These are phyloP conservation scores for Fraxinus cuspidata DNA, from an alignment of 257 asterid genomes.

Conservation along the genomic window DNA sequence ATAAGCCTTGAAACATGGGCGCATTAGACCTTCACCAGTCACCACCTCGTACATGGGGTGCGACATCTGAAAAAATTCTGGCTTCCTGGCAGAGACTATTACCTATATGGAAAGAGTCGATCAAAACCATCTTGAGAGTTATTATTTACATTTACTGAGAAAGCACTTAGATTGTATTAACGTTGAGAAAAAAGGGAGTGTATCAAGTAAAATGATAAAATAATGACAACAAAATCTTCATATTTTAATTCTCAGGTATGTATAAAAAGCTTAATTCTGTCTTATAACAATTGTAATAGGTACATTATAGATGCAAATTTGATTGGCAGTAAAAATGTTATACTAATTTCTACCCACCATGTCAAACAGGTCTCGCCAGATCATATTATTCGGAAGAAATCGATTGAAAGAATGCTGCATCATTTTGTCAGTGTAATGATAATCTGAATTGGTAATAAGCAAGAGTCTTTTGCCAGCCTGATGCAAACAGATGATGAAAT, in stretches of 20 bases:
- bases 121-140: slow-evolving; percentile 17
- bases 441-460: slow-evolving; percentile 91
- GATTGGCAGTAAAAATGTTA: slow-evolving; percentile 14
- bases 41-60: slow-evolving; percentile 94
- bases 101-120: slow-evolving; percentile 49
- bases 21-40: slow-evolving; percentile 88
- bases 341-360: slow-evolving; percentile 52
- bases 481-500: slow-evolving; percentile 26
- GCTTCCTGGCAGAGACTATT: slow-evolving; percentile 88
- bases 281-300: slow-evolving; percentile 18
- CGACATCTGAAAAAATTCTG: slow-evolving; percentile 86
- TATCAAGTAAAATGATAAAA: background rate
- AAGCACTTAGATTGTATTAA: background rate
- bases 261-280: slow-evolving; percentile 1
- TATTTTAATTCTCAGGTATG: slow-evolving; percentile 24
- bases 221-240: background rate
- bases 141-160: slow-evolving; percentile 14
- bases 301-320: slow-evolving; percentile 11
- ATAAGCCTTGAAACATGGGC: slow-evolving; percentile 81
- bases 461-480: slow-evolving; percentile 88
- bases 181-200: background rate
- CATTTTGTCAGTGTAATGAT: slow-evolving; percentile 91
- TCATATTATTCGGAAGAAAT: slow-evolving; percentile 90
- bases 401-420: slow-evolving; percentile 91
- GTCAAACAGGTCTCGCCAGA: slow-evolving; percentile 88